Base-by-base conservation (phyloP, 306 rosid genomes). In the Clitoria ternatea region DNA sequence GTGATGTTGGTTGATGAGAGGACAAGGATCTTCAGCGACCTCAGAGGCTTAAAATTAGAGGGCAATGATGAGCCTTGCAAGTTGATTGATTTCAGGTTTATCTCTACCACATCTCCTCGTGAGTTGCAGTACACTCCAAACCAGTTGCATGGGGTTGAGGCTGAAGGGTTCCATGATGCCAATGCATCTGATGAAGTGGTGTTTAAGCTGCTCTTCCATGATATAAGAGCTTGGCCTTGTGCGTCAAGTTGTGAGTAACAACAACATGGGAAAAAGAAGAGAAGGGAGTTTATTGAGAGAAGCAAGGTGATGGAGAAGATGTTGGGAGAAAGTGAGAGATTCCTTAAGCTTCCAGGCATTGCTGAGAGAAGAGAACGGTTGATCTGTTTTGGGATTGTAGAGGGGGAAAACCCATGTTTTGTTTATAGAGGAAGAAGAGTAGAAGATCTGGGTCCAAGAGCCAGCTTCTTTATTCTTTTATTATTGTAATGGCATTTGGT, bases 391-490 rank as follows among this genome's bases (percentile, higher is more conserved):
- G 95, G 88, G 95, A 95, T 86, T 87, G 99, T 62, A 79, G 89
- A 87, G 85, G 87, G 96, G 74, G 89, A 84, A 91, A 87, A 49
- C 89, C 92, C 97, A 89, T 95, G 90, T 84, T 87, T 91, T 91
- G 97, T 87, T 89, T 94, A 94, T 94, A 94, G 95, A 78, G 81
- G 70, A 76, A 85, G 79, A 63, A 85, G 88, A 63, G 82, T 61
- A 70, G 85, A 88, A 82, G 86, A 80, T 84, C 83, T 94, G 84
- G 89, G 85, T 91, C 91, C 85, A 79, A 84, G 81, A 76, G 79
- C 90, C 43, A 47, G 48, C 74, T 84, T 80, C 83, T 82, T 83
- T 84, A 76, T 76, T 79, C 71, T 84, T 77, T 74, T 79, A 79
- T 81, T 83, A 78, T 76, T 82, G 77, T 83, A 78, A 70, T 74